phyloP scores from a whole-genome alignment of 192 early-diverging fungal species.

The Backusella tarrabulga region DNA sequence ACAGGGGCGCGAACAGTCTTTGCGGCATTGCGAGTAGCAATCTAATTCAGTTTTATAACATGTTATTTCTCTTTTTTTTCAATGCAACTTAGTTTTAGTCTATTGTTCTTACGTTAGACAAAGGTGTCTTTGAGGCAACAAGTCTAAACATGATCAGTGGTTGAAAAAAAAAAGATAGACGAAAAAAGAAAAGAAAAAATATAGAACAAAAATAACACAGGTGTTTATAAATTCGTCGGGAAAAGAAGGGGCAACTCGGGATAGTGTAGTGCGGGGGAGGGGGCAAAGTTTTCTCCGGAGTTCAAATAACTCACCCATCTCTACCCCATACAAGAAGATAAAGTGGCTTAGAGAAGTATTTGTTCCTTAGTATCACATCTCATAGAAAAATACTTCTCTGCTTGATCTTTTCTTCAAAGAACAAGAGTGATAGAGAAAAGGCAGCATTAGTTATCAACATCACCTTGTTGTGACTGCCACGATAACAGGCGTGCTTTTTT shows the following conservation, averaged over 20 bases:
- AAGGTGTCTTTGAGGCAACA: slow-evolving; percentile 33
- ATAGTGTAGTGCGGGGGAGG: background rate
- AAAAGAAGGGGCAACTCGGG: slow-evolving; percentile 7
- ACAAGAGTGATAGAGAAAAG: background rate
- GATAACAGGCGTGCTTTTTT: background rate
- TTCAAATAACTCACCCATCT: background rate
- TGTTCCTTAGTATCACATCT: background rate
- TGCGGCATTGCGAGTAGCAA: slow-evolving; percentile 32
- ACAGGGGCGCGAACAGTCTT: slow-evolving; percentile 32
- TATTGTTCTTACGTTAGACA: slow-evolving; percentile 28
- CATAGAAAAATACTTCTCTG: background rate
- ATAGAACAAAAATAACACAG: slow-evolving; percentile 2
- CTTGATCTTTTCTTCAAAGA: background rate
- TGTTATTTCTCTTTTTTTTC: background rate
- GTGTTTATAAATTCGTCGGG: slow-evolving; percentile 7
- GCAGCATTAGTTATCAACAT: background rate
- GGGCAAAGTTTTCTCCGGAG: slow-evolving; percentile 2
- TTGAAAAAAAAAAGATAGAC: slow-evolving; percentile 19
- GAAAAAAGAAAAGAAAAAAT: slow-evolving; percentile 19
- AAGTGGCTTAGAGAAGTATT: background rate
- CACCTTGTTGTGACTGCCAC: background rate
- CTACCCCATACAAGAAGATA: background rate
- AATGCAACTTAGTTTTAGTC: background rate
- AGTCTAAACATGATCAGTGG: slow-evolving; percentile 31
- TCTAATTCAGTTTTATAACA: slow-evolving; percentile 8